A percentile compares a stretch with the other conserved stretches of the same genome.
These are phyloP conservation scores for Alloascoidea hylecoeti DNA, from an alignment of 805 yeast genomes.

Conservation along the genomic window DNA sequence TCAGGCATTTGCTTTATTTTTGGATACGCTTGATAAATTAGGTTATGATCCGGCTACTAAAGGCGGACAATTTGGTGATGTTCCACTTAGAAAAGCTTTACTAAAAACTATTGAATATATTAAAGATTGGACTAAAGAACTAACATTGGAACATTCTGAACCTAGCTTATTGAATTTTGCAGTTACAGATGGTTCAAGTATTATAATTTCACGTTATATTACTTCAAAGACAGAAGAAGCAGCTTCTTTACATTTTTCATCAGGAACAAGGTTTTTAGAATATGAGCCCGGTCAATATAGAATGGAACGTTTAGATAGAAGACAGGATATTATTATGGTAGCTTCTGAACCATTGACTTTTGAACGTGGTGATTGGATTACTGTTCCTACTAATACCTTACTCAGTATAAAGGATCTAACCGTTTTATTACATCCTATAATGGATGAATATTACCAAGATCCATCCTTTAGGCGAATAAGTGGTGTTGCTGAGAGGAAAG, in stretches of 20 bases:
- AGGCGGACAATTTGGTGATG: conserved; percentile 34
- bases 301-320: conserved; percentile 87
- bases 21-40: conserved; percentile 61
- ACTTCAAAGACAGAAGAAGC: conserved; percentile 89
- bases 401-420: conserved; percentile 76
- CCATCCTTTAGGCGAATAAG: conserved; percentile 59
- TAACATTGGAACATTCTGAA: conserved; percentile 25
- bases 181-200: conserved; percentile 81
- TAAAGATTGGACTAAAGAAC: conserved; percentile 65
- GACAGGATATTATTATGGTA: conserved; percentile 91
- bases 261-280: conserved; percentile 86
- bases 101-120: conserved; percentile 60
- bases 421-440: conserved; percentile 79
- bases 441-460: conserved; percentile 71
- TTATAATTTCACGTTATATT: conserved; percentile 79
- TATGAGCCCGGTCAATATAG: conserved; percentile 83
- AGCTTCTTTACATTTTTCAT: conserved; percentile 87
- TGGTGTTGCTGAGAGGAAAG: conserved; percentile 77
- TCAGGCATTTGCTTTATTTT: conserved; percentile 68
- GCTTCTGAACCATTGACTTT: conserved; percentile 95
- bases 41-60: conserved; percentile 56
- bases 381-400: conserved; percentile 87
- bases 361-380: conserved; percentile 95
- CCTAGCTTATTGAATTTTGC: conserved; percentile 91
- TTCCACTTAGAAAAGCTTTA: conserved; percentile 49